phyloP scores from a whole-genome alignment of 2,329 filamentous ascomycete genomes.

The Plenodomus biglobosus region DNA sequence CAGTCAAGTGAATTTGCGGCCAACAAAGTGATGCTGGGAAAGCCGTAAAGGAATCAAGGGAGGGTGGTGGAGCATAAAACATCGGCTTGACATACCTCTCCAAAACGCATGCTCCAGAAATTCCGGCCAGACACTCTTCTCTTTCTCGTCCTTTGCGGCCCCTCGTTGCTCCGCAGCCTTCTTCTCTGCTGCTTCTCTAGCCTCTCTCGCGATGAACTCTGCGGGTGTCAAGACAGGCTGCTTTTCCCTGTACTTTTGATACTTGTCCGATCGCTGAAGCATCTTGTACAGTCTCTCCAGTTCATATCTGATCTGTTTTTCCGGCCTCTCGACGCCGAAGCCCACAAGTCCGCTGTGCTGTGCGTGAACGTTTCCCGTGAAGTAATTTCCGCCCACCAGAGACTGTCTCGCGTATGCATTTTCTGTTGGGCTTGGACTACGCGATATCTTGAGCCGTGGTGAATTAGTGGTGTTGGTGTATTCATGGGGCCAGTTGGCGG shows the following conservation, averaged over 20 bases:
- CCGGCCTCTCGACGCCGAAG: conserved; percentile 26
- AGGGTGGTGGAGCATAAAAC: not conserved
- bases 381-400: conserved; percentile 24
- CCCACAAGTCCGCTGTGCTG: conserved; percentile 25
- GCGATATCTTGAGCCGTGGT: conserved; percentile 33
- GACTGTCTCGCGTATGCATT: conserved; percentile 25
- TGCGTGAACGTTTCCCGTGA: conserved; percentile 26
- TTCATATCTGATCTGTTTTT: conserved; percentile 34
- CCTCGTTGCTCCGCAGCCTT: conserved; percentile 17
- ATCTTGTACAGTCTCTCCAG: conserved; percentile 32
- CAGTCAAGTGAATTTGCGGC: not conserved
- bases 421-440: conserved; percentile 32
- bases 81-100: conserved; percentile 39
- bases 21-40: not conserved
- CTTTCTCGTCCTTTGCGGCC: conserved; percentile 30
- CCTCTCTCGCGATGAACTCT: conserved; percentile 25
- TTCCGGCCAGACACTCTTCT: conserved; percentile 50
- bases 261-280: conserved; percentile 44
- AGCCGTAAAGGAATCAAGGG: not conserved
- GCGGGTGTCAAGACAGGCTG: conserved; percentile 34
- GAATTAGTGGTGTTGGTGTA: conserved; percentile 14
- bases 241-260: conserved; percentile 50
- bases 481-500: conserved; percentile 45
- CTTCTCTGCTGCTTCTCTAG: conserved; percentile 16
- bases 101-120: conserved; percentile 53